Evolutionary conservation across 768 basidiomycete genomes (phyloP).

Genomic region (Termitomyces sp.): DNA sequence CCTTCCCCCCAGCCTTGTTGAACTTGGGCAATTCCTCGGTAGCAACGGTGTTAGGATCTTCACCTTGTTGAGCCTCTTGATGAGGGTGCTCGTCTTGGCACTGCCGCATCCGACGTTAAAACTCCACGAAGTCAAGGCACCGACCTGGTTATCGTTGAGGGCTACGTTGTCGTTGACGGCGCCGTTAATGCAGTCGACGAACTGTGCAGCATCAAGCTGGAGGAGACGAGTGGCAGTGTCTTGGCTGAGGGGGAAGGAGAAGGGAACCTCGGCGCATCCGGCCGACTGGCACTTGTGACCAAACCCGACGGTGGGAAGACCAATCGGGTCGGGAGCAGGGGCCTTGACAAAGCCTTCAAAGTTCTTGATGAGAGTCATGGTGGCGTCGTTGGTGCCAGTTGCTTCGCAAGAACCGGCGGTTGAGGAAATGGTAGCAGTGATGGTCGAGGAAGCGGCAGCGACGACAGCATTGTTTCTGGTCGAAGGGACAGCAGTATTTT

Average conservation of each 20-base stretch:
- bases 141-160: conserved; percentile 27
- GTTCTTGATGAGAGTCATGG: conserved; percentile 22
- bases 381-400: conserved; percentile 20
- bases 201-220: conserved; percentile 18
- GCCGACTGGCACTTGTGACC: conserved; percentile 23
- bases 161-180: conserved; percentile 20
- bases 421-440: neutral
- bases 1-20: conserved; percentile 25
- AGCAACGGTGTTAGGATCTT: conserved; percentile 26
- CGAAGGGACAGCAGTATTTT: neutral
- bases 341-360: conserved; percentile 26
- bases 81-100: conserved; percentile 21
- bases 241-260: conserved; percentile 23
- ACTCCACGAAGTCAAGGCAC: conserved; percentile 22
- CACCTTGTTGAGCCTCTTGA: conserved; percentile 23
- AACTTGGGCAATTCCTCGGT: conserved; percentile 23
- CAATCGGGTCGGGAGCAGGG: conserved; percentile 26
- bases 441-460: neutral
- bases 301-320: conserved; percentile 27
- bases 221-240: conserved; percentile 23
- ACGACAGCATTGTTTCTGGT: neutral
- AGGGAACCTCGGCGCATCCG: conserved; percentile 18
- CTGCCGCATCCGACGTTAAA: conserved; percentile 26
- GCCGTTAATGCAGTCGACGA: conserved; percentile 21
- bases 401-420: conserved; percentile 5